phyloP scores from a whole-genome alignment of 305 asterid genomes.

The Fraxinus ornus region DNA sequence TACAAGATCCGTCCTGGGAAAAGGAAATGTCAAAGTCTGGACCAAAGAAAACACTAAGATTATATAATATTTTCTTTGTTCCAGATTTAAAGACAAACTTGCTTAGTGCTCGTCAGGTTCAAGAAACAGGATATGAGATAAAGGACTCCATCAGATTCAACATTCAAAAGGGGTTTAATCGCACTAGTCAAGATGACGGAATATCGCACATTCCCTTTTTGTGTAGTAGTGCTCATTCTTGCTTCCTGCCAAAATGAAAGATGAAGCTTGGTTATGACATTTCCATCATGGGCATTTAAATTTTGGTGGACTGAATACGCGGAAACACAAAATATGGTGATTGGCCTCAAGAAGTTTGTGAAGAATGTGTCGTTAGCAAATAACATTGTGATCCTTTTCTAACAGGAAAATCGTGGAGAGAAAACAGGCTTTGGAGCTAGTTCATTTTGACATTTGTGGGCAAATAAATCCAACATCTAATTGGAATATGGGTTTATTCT shows the following conservation, averaged over 20 bases:
- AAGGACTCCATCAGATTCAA: neutral
- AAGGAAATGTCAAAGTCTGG: neutral
- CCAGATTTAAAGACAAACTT: neutral
- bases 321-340: neutral
- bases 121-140: slow-evolving; percentile 23
- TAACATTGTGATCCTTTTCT: neutral
- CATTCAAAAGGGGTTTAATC: slow-evolving; percentile 8
- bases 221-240: neutral
- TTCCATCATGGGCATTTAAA: neutral
- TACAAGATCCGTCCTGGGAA: neutral
- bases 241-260: neutral
- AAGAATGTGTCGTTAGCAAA: neutral
- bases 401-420: neutral
- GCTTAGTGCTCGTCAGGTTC: neutral
- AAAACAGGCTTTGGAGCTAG: neutral
- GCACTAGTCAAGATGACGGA: neutral
- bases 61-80: neutral
- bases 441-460: neutral
- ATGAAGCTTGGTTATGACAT: neutral
- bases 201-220: neutral
- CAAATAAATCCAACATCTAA: neutral
- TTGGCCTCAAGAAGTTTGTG: neutral
- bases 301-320: neutral
- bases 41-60: neutral
- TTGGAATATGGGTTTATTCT: neutral